Percentiles rank a stretch among this genome's conserved stretches.
phyloP scores from a whole-genome alignment of 1,284 basidiomycete genomes.

The Naganishia albida region DNA sequence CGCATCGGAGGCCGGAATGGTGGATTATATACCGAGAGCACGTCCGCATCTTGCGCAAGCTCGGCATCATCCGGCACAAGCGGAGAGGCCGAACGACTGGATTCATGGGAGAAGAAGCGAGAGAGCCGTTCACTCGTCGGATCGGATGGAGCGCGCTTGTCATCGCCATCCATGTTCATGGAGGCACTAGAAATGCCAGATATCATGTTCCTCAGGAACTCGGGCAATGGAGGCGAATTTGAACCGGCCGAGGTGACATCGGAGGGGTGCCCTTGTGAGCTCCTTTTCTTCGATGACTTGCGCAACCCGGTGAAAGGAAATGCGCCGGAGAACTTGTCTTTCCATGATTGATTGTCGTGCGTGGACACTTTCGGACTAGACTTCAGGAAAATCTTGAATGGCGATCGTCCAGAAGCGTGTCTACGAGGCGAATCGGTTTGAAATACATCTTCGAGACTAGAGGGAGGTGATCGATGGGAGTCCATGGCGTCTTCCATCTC shows the following conservation, averaged over 20 bases:
- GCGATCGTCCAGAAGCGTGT: background rate
- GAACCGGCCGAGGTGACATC: background rate
- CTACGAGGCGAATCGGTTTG: background rate
- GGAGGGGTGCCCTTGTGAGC: background rate
- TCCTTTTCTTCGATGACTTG: constrained; percentile 7
- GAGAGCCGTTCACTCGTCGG: constrained; percentile 7
- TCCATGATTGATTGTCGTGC: constrained; percentile 3
- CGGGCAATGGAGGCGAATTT: constrained; percentile 2
- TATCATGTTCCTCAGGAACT: constrained; percentile 13
- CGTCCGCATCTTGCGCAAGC: background rate
- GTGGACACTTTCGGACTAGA: background rate
- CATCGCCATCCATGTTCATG: background rate
- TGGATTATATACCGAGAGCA: background rate
- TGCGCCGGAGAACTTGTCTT: constrained; percentile 10
- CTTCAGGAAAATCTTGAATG: background rate
- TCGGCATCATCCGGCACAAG: background rate
- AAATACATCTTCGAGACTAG: constrained; percentile 18
- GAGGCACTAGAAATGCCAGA: background rate
- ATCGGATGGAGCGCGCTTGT: background rate
- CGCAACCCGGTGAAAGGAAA: constrained; percentile 10
- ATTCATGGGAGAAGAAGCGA: constrained; percentile 9
- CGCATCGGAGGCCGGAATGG: constrained; percentile 13
- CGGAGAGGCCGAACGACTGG: background rate
- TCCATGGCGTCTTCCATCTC: no score
- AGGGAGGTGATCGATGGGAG: background rate